Base-by-base conservation (phyloP, 495 filamentous ascomycete species). In the Neurospora sp. region DNA sequence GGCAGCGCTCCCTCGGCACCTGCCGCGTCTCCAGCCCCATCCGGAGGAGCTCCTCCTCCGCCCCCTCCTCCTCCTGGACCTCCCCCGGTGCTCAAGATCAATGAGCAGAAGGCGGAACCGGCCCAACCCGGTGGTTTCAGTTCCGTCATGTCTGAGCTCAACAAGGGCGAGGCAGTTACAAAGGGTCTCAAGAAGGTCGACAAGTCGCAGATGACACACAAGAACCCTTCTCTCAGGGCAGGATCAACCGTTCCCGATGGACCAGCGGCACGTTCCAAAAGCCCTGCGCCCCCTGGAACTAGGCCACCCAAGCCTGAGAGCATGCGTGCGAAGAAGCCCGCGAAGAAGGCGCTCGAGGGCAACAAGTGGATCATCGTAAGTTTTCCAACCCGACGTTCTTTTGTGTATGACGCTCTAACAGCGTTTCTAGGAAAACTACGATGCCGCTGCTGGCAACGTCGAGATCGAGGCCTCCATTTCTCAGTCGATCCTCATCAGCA, bases 191-290 rank as follows among this genome's bases (percentile, higher is more conserved):
- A 91, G 71, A 99, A 97, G 84, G 96, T 99, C 37, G 94, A 97
- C 83, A 93, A 90, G 77, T 93, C 91, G 28, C 83, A 97, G 78
- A 97, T 97, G 94, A 98, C 96, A 69, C 96, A 99, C 85, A 98
- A 98, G 85, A 99, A 99, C 83, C 96, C 96, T n/a, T 88, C 89
- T 28, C 86, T 99, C 34, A 90, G 96, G 43, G 89, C 91, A 15
- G 85, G 87, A 70, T 91, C 91, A 10, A 88, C 88, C 13, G 93
- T 94, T 7, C 88, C 91, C 5, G 85, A 86, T 38, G 83, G 87
- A 73, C 89, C 86, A 59, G 83, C 86, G 70, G 73, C 73, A 36
- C 88, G 92, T 21, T 87, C 86, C 38, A 96, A 94, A 87, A 94
- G 91, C 39, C 94, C 93, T 1, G 92, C 91, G 5, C 93, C 93